phyloP scores from a whole-genome alignment of 2,329 filamentous ascomycete genomes.

The Neophaeococcomyces mojaviensis region DNA sequence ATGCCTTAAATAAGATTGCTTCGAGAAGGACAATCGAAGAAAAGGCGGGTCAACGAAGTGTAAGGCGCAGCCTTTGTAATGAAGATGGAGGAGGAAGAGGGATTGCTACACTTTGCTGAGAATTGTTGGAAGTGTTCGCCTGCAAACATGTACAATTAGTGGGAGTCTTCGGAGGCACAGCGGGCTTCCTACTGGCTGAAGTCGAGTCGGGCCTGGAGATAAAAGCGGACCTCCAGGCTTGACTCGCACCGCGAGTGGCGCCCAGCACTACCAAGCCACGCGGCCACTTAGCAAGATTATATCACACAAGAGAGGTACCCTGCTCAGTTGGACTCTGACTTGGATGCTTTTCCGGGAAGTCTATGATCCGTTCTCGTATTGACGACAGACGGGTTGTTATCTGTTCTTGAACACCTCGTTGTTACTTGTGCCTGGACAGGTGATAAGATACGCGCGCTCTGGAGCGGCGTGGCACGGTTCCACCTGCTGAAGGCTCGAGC shows the following conservation, averaged over 20 bases:
- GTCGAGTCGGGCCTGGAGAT: background rate
- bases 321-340: no score
- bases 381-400: no score
- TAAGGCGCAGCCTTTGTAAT: conserved; percentile 5
- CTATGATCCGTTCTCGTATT: no score
- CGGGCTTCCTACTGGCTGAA: conserved; percentile 3
- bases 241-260: background rate
- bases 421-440: no score
- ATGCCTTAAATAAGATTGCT: background rate
- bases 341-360: no score
- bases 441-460: no score
- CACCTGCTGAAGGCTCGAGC: no score
- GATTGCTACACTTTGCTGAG: no score
- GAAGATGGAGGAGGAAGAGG: background rate
- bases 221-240: background rate
- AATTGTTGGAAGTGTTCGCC: background rate
- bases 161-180: conserved; percentile 12
- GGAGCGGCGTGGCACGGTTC: no score
- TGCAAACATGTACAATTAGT: no score
- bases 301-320: conserved; percentile 1
- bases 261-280: conserved; percentile 4
- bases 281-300: background rate
- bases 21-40: conserved; percentile 6
- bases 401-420: no score
- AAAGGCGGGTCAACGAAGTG: background rate